Base-by-base conservation (phyloP, 2,329 filamentous ascomycete species). In the Apiospora aurea region DNA sequence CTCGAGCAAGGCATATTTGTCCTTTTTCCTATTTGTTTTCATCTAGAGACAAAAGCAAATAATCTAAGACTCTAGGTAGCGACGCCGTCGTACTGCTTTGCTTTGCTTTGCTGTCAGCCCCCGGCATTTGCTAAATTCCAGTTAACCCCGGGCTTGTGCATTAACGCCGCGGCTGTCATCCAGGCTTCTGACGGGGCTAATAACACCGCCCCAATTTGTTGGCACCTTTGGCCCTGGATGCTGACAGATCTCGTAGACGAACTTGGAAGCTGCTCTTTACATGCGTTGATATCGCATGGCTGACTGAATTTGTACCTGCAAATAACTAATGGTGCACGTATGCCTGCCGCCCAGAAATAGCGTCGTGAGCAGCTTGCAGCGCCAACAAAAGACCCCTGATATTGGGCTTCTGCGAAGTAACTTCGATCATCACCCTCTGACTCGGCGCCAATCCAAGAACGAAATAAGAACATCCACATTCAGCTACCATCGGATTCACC, bases 141-240 rank as follows among this genome's bases (percentile, higher is more conserved):
- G 18, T n/a, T 64, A 64, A 41, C 16, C 34, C 57, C 57, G 57
- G 34, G 57, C n/a, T 24, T 64, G 57, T 64, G 21, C 57, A 10
- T 64, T 41, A 64, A 64, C 18, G 8, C 34, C 57, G 57, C 8
- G 13, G 57, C 18, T n/a, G 57, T 13, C 53, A 38, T 64, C 18
- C 53, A 18, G 53, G 8, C 26, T 8, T 18, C n/a, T n/a, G 29
- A 21, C 29, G 53, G 53, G 16, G 18, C 18, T 38, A n/a, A 38
- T n/a, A 61, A 38, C 29, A 13, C 29, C 16, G 29, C 53, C 29
- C n/a, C 29, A n/a, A 10, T 7, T n/a, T 61, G 21, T 26, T 38
- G 10, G 34, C 34, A 38, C 34, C 34, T 38, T 3, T 1, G 34
- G 34, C 3, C 34, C 6, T 34, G 34, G 34, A 34, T 34, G 6